Percentiles rank a stretch among this genome's conserved stretches.
Conservation (phyloP, 179 eudicot species). For the Nepenthes alata region DNA sequence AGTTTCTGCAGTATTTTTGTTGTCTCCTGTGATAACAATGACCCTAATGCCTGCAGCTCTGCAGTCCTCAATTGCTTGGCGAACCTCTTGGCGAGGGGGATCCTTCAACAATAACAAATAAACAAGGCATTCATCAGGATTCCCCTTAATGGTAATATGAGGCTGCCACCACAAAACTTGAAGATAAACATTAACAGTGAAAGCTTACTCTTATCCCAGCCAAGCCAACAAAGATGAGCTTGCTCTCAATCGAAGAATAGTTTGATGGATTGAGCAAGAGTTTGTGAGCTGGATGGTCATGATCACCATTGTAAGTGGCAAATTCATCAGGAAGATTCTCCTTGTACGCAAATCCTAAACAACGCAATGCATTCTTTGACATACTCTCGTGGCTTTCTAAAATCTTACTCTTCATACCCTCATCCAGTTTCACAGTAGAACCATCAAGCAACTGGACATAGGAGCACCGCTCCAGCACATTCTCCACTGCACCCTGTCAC, state of each 20-base stretch:
- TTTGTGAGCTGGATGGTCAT: conserved; percentile 45
- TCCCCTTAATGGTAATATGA: not conserved
- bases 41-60: conserved; percentile 53
- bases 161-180: not conserved
- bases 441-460: conserved; percentile 69
- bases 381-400: conserved; percentile 50
- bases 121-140: not conserved
- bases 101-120: conserved; percentile 20
- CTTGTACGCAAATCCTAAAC: conserved; percentile 49
- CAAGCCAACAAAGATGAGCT: conserved; percentile 35
- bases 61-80: conserved; percentile 44
- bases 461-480: conserved; percentile 74
- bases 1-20: conserved; percentile 51
- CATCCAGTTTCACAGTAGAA: conserved; percentile 55
- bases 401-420: conserved; percentile 28
- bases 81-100: conserved; percentile 53
- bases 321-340: conserved; percentile 31
- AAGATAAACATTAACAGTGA: not conserved
- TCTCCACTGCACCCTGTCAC: conserved; percentile 93
- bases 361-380: conserved; percentile 67
- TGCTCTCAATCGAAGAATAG: conserved; percentile 33
- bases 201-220: conserved; percentile 34
- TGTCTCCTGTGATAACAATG: conserved; percentile 51
- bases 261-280: conserved; percentile 33
- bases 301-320: conserved; percentile 38